Evolutionary conservation across 2,329 filamentous ascomycete species (phyloP).

Genomic region (Alternaria viburni): DNA sequence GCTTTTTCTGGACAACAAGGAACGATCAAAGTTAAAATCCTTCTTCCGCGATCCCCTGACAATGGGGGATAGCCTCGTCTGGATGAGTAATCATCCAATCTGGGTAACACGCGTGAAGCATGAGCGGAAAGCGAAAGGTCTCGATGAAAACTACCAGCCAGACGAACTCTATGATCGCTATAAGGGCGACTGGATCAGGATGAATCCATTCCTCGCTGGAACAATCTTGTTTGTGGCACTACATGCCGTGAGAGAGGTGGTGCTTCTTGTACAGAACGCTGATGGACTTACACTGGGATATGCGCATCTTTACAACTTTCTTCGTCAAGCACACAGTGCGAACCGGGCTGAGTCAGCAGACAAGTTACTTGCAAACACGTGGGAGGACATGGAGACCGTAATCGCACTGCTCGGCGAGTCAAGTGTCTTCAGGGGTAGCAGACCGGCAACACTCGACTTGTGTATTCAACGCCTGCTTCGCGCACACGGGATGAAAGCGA

Average conservation of each 20-base stretch:
- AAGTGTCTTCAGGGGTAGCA: neutral
- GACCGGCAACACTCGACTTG: neutral
- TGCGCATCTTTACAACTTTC: neutral
- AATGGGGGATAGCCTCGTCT: too few species aligned
- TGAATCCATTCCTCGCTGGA: too few species aligned
- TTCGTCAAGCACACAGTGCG: neutral
- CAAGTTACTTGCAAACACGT: rapidly evolving
- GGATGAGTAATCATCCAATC: too few species aligned
- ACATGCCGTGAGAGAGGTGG: neutral
- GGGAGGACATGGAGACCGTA: neutral
- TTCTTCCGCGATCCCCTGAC: too few species aligned
- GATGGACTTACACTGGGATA: neutral
- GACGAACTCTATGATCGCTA: too few species aligned
- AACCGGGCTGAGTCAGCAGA: rapidly evolving
- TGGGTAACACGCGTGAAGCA: too few species aligned
- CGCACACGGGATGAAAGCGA: neutral
- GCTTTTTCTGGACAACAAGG: too few species aligned
- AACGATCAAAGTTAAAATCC: too few species aligned
- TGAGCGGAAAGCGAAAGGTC: too few species aligned
- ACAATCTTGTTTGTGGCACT: neutral
- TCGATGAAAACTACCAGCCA: too few species aligned
- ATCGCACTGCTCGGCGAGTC: neutral
- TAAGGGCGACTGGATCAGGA: neutral
- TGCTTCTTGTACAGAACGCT: neutral
- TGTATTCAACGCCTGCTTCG: neutral